phyloP scores from a whole-genome alignment of 1,284 basidiomycete genomes.

The Testicularia cyperi region DNA sequence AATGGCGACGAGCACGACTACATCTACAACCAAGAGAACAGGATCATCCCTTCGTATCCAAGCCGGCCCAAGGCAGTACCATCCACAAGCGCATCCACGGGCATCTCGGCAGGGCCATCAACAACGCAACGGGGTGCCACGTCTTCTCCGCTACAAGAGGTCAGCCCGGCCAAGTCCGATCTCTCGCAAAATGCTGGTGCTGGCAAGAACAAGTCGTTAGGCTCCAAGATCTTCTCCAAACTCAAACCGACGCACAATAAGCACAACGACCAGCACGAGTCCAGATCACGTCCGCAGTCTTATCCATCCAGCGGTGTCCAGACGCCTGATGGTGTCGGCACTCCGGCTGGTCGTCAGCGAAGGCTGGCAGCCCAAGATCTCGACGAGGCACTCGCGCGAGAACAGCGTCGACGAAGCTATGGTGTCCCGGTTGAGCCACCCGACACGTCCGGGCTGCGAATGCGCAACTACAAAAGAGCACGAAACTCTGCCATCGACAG shows the following conservation, averaged over 20 bases:
- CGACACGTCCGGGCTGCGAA: no score
- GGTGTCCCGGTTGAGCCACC: no score
- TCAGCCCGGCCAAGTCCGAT: not conserved
- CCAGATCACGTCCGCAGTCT: no score
- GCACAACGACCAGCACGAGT: not conserved
- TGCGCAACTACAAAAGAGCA: not conserved
- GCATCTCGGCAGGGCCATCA: not conserved
- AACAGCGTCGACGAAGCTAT: no score
- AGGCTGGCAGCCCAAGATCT: no score
- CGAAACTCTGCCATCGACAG: not conserved
- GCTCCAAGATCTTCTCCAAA: constrained; percentile 30
- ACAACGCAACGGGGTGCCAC: not conserved
- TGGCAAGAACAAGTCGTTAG: constrained; percentile 17
- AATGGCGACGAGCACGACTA: not conserved
- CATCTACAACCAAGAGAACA: no score
- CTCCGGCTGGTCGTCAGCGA: no score
- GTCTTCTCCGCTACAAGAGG: not conserved
- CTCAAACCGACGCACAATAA: constrained; percentile 3
- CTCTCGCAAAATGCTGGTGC: not conserved
- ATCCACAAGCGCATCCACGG: not conserved
- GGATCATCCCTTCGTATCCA: constrained; percentile 14
- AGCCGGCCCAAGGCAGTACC: constrained; percentile 3
- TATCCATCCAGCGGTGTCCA: no score
- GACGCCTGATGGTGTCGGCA: no score
- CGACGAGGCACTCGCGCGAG: no score